These are phyloP conservation scores for Oenanthe javanica DNA, from an alignment of 140 eudicot genomes.

Conservation along the genomic window DNA sequence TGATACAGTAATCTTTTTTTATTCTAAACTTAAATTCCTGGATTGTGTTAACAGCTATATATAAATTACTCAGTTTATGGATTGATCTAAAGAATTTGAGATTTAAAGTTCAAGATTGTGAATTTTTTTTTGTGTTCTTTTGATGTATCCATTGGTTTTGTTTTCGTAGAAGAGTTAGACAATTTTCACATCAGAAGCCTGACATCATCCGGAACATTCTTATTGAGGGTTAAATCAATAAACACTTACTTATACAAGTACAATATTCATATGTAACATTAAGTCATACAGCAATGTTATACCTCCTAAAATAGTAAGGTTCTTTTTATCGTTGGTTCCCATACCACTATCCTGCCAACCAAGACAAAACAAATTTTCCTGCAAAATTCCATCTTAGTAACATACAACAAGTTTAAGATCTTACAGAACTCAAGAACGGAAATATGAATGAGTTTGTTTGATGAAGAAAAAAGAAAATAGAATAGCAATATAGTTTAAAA, in stretches of 20 bases:
- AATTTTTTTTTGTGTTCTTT: too few species aligned
- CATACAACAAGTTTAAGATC: background rate
- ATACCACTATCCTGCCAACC: slow-evolving; percentile 91
- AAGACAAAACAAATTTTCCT: slow-evolving; percentile 81
- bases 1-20: too few species aligned
- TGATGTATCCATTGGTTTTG: too few species aligned
- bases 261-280: background rate
- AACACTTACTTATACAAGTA: background rate
- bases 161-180: too few species aligned
- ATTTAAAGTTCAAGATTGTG: too few species aligned
- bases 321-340: slow-evolving; percentile 47
- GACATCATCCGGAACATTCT: background rate
- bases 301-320: slow-evolving; percentile 84
- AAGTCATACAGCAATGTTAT: background rate
- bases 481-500: background rate
- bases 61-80: too few species aligned
- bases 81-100: too few species aligned
- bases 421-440: background rate
- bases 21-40: too few species aligned
- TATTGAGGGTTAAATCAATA: background rate
- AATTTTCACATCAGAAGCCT: background rate
- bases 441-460: background rate
- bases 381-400: slow-evolving; percentile 16
- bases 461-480: background rate
- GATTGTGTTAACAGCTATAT: too few species aligned